phyloP scores from a whole-genome alignment of 1,284 basidiomycete species.

The Trichosporon ovoides region DNA sequence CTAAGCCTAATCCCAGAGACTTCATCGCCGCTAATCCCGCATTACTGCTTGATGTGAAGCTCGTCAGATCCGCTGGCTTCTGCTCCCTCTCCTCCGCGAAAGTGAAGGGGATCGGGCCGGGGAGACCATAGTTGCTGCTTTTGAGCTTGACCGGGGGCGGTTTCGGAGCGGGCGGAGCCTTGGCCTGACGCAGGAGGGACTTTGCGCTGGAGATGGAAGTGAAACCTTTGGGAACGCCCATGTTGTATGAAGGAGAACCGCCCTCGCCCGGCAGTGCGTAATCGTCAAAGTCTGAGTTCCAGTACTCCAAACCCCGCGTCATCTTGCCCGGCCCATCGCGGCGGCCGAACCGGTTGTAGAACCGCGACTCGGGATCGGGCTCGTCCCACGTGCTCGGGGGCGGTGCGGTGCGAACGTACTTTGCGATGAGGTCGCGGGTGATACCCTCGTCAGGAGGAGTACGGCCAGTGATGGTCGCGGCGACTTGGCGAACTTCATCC shows the following conservation, averaged over 20 bases:
- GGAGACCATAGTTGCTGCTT: slow-evolving; percentile 33
- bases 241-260: slow-evolving; percentile 5
- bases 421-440: slow-evolving; percentile 38
- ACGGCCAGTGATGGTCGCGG: slow-evolving; percentile 33
- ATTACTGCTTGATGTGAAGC: slow-evolving; percentile 30
- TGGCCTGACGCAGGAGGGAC: slow-evolving; percentile 10
- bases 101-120: slow-evolving; percentile 38
- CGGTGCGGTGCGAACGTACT: slow-evolving; percentile 41
- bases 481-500: slow-evolving; percentile 25
- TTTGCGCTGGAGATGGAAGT: slow-evolving; percentile 15
- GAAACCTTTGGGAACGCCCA: slow-evolving; percentile 14
- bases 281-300: slow-evolving; percentile 44
- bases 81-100: slow-evolving; percentile 25
- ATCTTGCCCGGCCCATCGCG: slow-evolving; percentile 36
- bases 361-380: slow-evolving; percentile 25
- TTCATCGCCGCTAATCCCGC: slow-evolving; percentile 36
- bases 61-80: slow-evolving; percentile 15
- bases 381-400: slow-evolving; percentile 43
- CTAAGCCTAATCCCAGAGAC: slow-evolving; percentile 7
- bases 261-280: slow-evolving; percentile 35
- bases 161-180: slow-evolving; percentile 16
- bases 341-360: slow-evolving; percentile 36
- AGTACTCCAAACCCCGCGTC: slow-evolving; percentile 43
- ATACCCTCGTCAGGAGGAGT: slow-evolving; percentile 28
- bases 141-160: slow-evolving; percentile 31